phyloP scores from a whole-genome alignment of 805 yeast genomes.

The Lachancea nothofagi region DNA sequence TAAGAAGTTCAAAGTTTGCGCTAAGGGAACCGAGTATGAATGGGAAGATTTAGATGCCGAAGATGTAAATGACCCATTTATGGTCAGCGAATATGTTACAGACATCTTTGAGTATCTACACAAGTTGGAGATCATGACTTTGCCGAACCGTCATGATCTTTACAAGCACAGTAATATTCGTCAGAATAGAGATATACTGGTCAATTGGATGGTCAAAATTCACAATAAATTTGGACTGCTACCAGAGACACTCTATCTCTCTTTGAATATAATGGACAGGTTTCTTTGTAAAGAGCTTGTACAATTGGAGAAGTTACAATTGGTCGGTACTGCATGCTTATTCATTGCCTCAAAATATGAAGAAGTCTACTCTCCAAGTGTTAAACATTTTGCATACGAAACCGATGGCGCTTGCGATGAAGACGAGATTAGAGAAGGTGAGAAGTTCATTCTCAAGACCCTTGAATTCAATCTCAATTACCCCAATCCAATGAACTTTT shows the following conservation, averaged over 20 bases:
- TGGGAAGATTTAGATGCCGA: constrained; percentile 80
- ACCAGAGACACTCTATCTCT: constrained; percentile 81
- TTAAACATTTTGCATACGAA: constrained; percentile 77
- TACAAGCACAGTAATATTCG: constrained; percentile 40
- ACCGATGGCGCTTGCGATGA: constrained; percentile 80
- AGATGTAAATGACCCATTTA: constrained; percentile 73
- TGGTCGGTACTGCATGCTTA: constrained; percentile 79
- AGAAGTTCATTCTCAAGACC: constrained; percentile 69
- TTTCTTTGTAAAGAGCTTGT: constrained; percentile 74
- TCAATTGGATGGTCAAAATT: constrained; percentile 92
- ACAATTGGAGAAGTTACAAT: constrained; percentile 74
- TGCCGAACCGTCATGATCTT: constrained; percentile 46
- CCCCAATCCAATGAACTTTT: constrained; percentile 90
- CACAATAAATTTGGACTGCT: constrained; percentile 76
- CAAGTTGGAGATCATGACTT: constrained; percentile 62
- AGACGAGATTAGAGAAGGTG: constrained; percentile 82
- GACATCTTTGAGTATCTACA: constrained; percentile 81
- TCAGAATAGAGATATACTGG: constrained; percentile 63
- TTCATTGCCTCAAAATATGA: constrained; percentile 91
- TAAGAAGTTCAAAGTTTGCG: constrained; percentile 32
- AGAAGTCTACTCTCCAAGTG: constrained; percentile 86
- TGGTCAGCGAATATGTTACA: constrained; percentile 89
- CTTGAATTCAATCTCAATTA: constrained; percentile 73
- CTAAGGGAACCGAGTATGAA: constrained; percentile 34
- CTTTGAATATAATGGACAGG: constrained; percentile 83